Base-by-base conservation (phyloP, 768 basidiomycete species). In the Tulasnella sp. region DNA sequence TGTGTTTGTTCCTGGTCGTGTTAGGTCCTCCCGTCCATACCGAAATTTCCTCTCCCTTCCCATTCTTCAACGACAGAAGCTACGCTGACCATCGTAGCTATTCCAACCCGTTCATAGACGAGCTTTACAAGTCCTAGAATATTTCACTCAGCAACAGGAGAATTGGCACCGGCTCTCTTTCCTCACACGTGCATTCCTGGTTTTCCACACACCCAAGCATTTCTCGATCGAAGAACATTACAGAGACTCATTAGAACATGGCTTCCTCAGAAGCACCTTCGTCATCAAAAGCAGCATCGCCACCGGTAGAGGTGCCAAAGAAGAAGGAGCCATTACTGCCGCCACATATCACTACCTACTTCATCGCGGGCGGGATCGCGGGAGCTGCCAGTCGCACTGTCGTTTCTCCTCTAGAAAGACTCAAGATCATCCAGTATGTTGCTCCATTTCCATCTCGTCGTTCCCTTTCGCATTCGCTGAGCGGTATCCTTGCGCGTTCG, bases 401-500 rank as follows among this genome's bases (percentile, higher is more conserved):
- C 18, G 97, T 99, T 72, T 92, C 91, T 81, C 97, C 96, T 13
- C 84, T 98, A 18, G 96, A 98, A 82, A 86, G 97, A 78, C 87
- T 99, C 76, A 99, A 99, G 85, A 98, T 99, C 82, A 98, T 99
- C 79, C 92, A 96, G 96, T 96, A 81, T 82, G 93, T 87, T 77
- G 61, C 57, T 35, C 69, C 69, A 77, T 37, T n/a, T 18, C 77
- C 79, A 35, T 44, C 67, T 40, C 46, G 11, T 79, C 77, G 15
- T 77, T 32, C 77, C 32, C 29, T 46, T 55, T 9, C 20, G 10
- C 35, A 78, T 29, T 13, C 42, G 40, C 73, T 70, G 73, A 40
- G 40, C 35, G 23, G 81, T 77, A 35, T 75, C n/a, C 57, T 32
- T 71, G 16, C 35, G n/a, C 26, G 32, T 51, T 23, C 11, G 78